Percentiles rank a stretch among this genome's conserved stretches.
Conservation (phyloP, 768 basidiomycete species). For the Gymnopilus junonius region DNA sequence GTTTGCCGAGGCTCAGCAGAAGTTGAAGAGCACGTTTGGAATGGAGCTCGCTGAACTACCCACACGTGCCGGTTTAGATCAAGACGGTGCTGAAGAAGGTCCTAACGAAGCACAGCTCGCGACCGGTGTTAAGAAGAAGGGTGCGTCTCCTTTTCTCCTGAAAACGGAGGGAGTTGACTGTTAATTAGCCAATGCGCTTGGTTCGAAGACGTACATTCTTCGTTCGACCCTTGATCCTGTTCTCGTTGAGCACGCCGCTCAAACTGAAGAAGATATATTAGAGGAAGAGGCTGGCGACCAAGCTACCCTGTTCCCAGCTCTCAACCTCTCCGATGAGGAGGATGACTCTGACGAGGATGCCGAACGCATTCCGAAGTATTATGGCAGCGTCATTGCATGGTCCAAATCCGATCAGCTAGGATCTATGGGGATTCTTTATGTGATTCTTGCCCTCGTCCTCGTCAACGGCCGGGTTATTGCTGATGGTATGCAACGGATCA, state of each 20-base stretch:
- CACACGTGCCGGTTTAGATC: constrained; percentile 58
- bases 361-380: constrained; percentile 43
- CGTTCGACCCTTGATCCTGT: constrained; percentile 69
- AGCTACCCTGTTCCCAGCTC: constrained; percentile 38
- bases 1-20: constrained; percentile 64
- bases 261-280: constrained; percentile 56
- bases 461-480: constrained; percentile 74
- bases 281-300: constrained; percentile 49
- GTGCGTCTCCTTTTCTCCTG: constrained; percentile 34
- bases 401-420: constrained; percentile 69
- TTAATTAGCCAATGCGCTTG: constrained; percentile 49
- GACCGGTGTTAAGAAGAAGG: constrained; percentile 69
- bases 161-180: neutral
- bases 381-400: constrained; percentile 80
- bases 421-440: constrained; percentile 74
- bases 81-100: constrained; percentile 48
- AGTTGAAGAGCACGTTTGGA: constrained; percentile 69
- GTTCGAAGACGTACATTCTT: constrained; percentile 83
- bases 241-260: constrained; percentile 65
- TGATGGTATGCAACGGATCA: constrained; percentile 61
- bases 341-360: constrained; percentile 44
- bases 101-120: constrained; percentile 49
- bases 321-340: constrained; percentile 29
- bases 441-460: constrained; percentile 84
- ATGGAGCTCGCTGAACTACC: constrained; percentile 86